Conservation (phyloP, 2,329 filamentous ascomycete genomes). For the Trichophyton equinum region DNA sequence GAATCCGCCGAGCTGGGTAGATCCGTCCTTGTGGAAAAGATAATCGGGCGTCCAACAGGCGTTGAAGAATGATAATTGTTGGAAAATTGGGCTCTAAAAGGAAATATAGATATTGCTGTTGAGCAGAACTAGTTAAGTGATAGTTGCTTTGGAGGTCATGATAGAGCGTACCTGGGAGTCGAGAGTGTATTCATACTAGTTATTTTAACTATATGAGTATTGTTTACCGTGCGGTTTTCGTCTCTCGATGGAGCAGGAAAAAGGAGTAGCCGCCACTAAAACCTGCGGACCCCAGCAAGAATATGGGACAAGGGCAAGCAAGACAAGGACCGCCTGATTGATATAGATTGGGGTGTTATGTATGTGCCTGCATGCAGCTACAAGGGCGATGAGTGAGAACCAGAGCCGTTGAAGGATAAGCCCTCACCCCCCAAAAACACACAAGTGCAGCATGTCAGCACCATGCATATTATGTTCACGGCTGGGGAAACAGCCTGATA, state of each 20-base stretch:
- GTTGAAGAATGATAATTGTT: not conserved
- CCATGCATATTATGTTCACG: not conserved
- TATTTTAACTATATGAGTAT: not conserved
- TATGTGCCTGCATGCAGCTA: slow-evolving; percentile 1
- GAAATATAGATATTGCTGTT: not conserved
- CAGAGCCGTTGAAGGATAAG: not conserved
- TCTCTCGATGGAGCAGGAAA: not conserved
- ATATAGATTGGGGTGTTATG: slow-evolving; percentile 1
- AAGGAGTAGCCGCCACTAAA: not conserved
- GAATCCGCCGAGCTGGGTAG: not conserved
- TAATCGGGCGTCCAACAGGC: not conserved
- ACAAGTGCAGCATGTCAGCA: slow-evolving; percentile 1
- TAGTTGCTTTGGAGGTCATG: not conserved
- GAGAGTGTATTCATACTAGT: not conserved
- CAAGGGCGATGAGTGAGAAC: not conserved
- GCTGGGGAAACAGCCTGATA: not conserved
- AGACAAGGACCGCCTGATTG: not conserved
- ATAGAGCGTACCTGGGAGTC: not conserved
- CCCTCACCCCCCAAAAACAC: not conserved
- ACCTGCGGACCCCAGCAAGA: not conserved
- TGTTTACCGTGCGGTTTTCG: not conserved
- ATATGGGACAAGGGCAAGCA: not conserved
- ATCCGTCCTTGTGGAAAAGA: not conserved
- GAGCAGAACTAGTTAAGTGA: not conserved
- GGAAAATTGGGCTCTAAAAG: not conserved